Evolutionary conservation across 768 basidiomycete species (phyloP).

Genomic region (Saitozyma podzolica): DNA sequence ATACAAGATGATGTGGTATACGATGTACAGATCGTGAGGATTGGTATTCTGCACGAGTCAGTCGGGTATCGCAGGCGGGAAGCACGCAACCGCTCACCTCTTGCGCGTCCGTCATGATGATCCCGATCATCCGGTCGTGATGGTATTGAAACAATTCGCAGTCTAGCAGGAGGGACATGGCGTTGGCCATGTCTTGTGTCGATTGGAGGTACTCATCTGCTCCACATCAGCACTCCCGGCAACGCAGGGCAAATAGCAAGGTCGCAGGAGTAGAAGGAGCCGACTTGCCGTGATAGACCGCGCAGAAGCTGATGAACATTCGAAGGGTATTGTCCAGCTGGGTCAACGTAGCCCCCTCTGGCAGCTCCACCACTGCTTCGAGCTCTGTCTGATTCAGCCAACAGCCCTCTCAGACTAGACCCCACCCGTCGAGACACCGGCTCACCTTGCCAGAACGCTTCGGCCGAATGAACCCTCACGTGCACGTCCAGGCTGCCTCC

Average conservation of each 20-base stretch:
- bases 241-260: conserved; percentile 13
- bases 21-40: conserved; percentile 77
- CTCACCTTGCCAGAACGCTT: conserved; percentile 42
- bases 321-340: conserved; percentile 75
- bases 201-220: conserved; percentile 82
- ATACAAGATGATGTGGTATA: conserved; percentile 72
- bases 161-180: conserved; percentile 70
- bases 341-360: conserved; percentile 65
- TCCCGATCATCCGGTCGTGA: conserved; percentile 85
- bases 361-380: conserved; percentile 74
- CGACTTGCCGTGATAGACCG: conserved; percentile 77
- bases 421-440: background rate
- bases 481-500: conserved; percentile 26
- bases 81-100: conserved; percentile 57
- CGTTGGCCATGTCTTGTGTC: conserved; percentile 79
- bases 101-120: conserved; percentile 68
- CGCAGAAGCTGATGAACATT: conserved; percentile 74
- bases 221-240: conserved; percentile 1
- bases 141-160: conserved; percentile 89
- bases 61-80: conserved; percentile 10
- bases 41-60: conserved; percentile 67
- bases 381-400: conserved; percentile 62
- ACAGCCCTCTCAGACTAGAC: background rate
- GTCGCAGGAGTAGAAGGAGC: background rate
- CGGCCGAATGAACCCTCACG: conserved; percentile 27